Evolutionary conservation across 805 yeast genomes (phyloP), one percentile per base, ranked within the genome.

Genomic region (Lipomyces mesembrius): DNA sequence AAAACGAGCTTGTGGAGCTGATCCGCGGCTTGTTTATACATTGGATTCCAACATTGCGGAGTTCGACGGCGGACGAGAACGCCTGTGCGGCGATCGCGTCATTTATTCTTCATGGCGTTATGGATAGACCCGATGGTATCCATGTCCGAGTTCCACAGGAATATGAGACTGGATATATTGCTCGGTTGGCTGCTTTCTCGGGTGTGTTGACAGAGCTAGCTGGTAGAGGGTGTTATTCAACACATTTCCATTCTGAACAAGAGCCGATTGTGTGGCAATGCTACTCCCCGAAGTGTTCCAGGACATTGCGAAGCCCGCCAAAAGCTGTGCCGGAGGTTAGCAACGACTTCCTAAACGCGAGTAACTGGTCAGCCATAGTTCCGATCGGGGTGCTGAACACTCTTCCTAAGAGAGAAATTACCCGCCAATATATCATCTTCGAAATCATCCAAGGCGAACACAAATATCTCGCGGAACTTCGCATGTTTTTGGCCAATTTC

Each of bases 371-470:
- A 1, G 71, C 67, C 35, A 43, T 63, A 1, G 60, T 57, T 3
- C 56, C 63, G 14, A 61, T 67, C 20, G 72, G 65, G 2, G 71
- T 37, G 34, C 57, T 51, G 49, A 55, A 12, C 9, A 22, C 29
- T 1, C 57, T 76, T 14, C 70, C 69, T n/a, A 70, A 65, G 55
- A 65, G 77, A 11, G 85, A 86, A 63, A 80, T 87, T n/a, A 86
- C 85, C 72, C 82, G 86, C 49, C 97, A 91, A 75, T 88, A 91
- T 64, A 86, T 88, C 65, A 83, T 90, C 3, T 92, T 89, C 77
- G 97, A 91, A 74, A 78, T 91, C 59, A 85, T 91, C 35, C 81
- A 86, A 64, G 84, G 87, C 58, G 96, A 91, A 71, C 91, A 88
- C 72, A 83, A 86, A 20, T 89, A 88, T 61, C 83, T 90, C 29